Evolutionary conservation across 1,139 yeast species (phyloP).

Genomic region (Hemisphaericaspora lyxosophila): DNA sequence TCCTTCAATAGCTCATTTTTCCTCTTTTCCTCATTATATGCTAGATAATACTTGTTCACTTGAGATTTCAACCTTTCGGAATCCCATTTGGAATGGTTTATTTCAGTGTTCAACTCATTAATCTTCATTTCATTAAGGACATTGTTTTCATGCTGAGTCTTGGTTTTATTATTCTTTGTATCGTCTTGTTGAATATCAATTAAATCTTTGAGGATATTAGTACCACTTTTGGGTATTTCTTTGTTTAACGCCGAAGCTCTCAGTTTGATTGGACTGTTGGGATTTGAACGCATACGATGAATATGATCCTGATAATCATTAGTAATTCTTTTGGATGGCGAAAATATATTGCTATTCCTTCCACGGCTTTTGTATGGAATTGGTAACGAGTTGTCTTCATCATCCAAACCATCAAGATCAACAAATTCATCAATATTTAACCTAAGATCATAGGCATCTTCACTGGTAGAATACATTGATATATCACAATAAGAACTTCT

Average conservation of each 20-base stretch:
- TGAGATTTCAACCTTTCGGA: background rate
- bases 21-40: no score
- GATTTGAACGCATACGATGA: constrained; percentile 14
- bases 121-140: background rate
- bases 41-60: background rate
- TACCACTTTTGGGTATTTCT: background rate
- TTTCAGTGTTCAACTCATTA: background rate
- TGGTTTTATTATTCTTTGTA: background rate
- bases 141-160: background rate
- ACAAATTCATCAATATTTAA: no score
- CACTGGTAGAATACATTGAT: background rate
- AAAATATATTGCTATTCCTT: constrained; percentile 3
- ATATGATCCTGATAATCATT: constrained; percentile 23
- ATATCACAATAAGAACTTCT: background rate
- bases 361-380: no score
- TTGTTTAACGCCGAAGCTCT: background rate
- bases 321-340: constrained; percentile 19
- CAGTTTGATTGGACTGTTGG: constrained; percentile 13
- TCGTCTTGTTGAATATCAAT: no score
- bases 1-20: background rate
- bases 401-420: no score
- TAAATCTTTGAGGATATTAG: background rate
- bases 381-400: no score
- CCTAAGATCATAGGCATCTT: no score
- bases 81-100: background rate